phyloP scores from a whole-genome alignment of 2,329 filamentous ascomycete genomes.

The Pyricularia pennisetigena region DNA sequence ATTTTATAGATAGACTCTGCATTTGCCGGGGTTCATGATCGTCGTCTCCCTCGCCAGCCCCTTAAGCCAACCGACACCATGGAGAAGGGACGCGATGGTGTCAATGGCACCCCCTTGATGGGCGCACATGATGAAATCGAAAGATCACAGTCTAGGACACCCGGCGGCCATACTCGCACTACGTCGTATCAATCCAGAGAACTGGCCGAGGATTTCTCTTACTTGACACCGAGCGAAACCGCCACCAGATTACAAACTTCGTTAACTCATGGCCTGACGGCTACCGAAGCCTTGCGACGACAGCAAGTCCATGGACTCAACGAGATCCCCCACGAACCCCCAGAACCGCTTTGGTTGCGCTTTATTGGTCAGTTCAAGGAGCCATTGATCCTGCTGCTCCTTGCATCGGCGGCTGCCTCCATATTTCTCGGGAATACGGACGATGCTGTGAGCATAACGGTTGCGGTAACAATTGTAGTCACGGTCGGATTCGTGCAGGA shows the following conservation, averaged over 20 bases:
- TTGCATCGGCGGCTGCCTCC: conserved; percentile 80
- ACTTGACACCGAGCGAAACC: conserved; percentile 68
- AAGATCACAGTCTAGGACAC: conserved; percentile 9
- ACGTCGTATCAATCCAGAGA: conserved; percentile 24
- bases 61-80: conserved; percentile 4
- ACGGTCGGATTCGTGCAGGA: conserved; percentile 95
- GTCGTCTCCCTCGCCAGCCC: neutral
- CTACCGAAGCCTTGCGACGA: conserved; percentile 70
- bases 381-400: conserved; percentile 82
- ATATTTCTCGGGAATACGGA: conserved; percentile 88
- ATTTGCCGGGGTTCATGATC: conserved; percentile 4
- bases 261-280: conserved; percentile 69
- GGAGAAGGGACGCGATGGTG: conserved; percentile 9
- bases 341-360: conserved; percentile 88
- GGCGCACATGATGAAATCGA: conserved; percentile 8
- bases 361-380: conserved; percentile 97
- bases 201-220: conserved; percentile 50
- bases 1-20: neutral
- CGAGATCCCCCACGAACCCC: conserved; percentile 87
- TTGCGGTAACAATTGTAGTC: conserved; percentile 94
- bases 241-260: conserved; percentile 73
- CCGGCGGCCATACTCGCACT: conserved; percentile 13
- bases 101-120: conserved; percentile 7
- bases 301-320: conserved; percentile 71
- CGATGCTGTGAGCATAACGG: conserved; percentile 89